These are phyloP conservation scores for Curvularia sp. DNA, from an alignment of 2,329 filamentous ascomycete species.

Conservation along the genomic window DNA sequence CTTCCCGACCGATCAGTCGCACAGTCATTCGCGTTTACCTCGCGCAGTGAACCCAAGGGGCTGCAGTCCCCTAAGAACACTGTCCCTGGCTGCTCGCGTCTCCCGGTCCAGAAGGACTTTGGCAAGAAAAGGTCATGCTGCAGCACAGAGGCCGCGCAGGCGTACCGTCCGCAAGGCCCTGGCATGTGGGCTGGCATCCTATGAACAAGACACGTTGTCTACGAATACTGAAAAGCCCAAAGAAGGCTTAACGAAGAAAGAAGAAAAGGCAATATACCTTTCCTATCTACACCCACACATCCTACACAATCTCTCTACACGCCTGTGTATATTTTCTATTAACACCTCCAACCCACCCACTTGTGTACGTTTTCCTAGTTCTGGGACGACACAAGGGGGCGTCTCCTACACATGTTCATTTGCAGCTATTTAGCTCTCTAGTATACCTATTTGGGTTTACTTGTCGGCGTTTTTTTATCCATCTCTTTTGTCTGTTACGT, in stretches of 20 bases:
- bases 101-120: constrained; percentile 56
- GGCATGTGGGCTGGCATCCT: constrained; percentile 74
- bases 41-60: constrained; percentile 44
- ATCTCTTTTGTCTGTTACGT: constrained; percentile 8
- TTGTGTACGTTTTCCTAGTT: constrained; percentile 21
- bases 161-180: constrained; percentile 62
- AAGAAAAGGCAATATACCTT: constrained; percentile 20
- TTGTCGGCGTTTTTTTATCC: constrained; percentile 19
- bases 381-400: constrained; percentile 3
- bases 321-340: constrained; percentile 31
- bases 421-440: constrained; percentile 13
- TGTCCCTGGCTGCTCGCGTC: constrained; percentile 50
- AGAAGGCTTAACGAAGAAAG: constrained; percentile 30
- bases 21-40: constrained; percentile 42
- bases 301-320: constrained; percentile 22
- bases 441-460: constrained; percentile 23
- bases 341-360: constrained; percentile 15
- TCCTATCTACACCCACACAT: constrained; percentile 7
- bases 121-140: constrained; percentile 72
- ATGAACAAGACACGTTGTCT: constrained; percentile 27
- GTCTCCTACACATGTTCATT: constrained; percentile 19
- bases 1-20: constrained; percentile 48
- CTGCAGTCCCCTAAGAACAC: constrained; percentile 51
- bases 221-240: constrained; percentile 22
- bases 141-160: constrained; percentile 63